Conservation (phyloP, 306 rosid genomes). For the Argentina anserina region DNA sequence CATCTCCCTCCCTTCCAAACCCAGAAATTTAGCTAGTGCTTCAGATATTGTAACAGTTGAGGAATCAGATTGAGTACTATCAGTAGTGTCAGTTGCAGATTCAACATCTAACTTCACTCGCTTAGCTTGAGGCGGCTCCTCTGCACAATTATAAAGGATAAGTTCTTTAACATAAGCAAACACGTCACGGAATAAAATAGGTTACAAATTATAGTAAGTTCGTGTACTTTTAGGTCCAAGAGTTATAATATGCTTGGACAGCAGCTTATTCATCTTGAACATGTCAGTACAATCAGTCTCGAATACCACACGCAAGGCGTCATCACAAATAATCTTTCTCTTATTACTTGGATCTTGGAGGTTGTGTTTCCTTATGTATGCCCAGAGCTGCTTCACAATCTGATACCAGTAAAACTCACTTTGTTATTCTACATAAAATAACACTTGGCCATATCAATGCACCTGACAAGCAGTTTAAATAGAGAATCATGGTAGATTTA, state of each 20-base stretch:
- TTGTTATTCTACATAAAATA: neutral
- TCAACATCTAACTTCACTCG: conserved; percentile 52
- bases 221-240: conserved; percentile 67
- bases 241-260: conserved; percentile 72
- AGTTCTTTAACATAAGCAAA: conserved; percentile 9
- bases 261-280: conserved; percentile 90
- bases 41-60: conserved; percentile 57
- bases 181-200: neutral
- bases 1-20: conserved; percentile 62
- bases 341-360: conserved; percentile 91
- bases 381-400: conserved; percentile 95
- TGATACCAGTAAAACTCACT: conserved; percentile 23
- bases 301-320: conserved; percentile 70
- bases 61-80: conserved; percentile 40
- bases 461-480: neutral
- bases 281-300: conserved; percentile 90
- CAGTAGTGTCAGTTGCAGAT: conserved; percentile 35
- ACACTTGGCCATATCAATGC: neutral
- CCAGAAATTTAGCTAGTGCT: conserved; percentile 70
- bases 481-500: neutral
- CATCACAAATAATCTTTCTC: conserved; percentile 81
- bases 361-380: conserved; percentile 83
- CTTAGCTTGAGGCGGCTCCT: conserved; percentile 52
- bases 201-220: neutral
- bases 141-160: conserved; percentile 31